phyloP scores from a whole-genome alignment of 192 early-diverging fungal genomes.

The Coemansia sp. region DNA sequence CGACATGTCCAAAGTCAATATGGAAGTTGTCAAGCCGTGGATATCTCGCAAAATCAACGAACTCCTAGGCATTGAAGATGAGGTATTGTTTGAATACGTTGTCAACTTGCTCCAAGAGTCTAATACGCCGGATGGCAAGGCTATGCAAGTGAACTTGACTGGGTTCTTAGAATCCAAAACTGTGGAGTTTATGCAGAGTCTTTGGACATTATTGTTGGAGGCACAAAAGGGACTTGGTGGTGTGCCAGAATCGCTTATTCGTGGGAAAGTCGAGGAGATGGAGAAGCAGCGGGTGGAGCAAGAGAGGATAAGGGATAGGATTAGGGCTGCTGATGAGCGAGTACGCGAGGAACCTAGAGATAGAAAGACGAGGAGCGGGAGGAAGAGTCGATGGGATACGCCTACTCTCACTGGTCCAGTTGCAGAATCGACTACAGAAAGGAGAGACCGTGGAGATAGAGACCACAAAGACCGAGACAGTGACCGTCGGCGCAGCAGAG shows the following conservation, averaged over 20 bases:
- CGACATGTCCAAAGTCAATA: conserved; percentile 85
- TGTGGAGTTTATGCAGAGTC: conserved; percentile 75
- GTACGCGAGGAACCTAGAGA: neutral
- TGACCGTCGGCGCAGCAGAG: neutral
- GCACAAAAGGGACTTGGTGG: conserved; percentile 82
- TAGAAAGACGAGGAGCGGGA: conserved; percentile 18
- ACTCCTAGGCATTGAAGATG: conserved; percentile 90
- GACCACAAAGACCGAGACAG: neutral
- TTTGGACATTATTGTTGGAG: conserved; percentile 90
- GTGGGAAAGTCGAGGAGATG: conserved; percentile 84
- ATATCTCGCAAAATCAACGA: conserved; percentile 70
- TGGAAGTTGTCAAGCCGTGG: conserved; percentile 89
- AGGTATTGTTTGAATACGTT: conserved; percentile 87
- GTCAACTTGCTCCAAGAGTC: conserved; percentile 77
- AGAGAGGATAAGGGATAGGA: conserved; percentile 21
- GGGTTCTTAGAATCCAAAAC: conserved; percentile 90
- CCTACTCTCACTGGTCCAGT: neutral
- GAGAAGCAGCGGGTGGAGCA: conserved; percentile 43
- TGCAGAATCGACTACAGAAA: neutral
- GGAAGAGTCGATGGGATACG: conserved; percentile 37
- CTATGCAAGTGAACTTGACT: conserved; percentile 93
- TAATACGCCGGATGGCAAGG: conserved; percentile 78
- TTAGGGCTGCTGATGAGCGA: conserved; percentile 18
- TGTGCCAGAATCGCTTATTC: conserved; percentile 84
- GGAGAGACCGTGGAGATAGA: neutral